phyloP scores from a whole-genome alignment of 805 yeast species.

The Deakozyma indianensis region DNA sequence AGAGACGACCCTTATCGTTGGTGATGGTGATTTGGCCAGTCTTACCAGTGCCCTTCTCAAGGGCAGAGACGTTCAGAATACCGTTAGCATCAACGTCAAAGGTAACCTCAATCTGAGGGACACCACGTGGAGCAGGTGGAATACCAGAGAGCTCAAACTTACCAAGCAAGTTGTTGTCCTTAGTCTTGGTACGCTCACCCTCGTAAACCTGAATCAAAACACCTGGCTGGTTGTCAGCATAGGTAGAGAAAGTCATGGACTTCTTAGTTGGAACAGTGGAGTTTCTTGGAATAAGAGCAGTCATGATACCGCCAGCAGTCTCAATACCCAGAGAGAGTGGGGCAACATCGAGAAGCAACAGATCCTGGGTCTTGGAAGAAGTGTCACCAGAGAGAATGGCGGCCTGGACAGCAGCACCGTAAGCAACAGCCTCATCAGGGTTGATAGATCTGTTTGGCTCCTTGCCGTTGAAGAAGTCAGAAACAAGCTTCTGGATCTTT shows the following conservation, averaged over 20 bases:
- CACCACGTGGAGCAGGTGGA: constrained; percentile 99
- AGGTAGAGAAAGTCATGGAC: constrained; percentile 92
- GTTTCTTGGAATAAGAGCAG: constrained; percentile 96
- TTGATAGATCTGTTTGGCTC: constrained; percentile 93
- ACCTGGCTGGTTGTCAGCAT: constrained; percentile 98
- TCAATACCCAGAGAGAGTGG: constrained; percentile 96
- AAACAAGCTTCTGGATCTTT: constrained; percentile 86
- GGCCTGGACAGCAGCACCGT: constrained; percentile 98
- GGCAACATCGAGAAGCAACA: constrained; percentile 89
- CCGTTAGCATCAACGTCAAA: constrained; percentile 96
- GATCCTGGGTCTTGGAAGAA: constrained; percentile 90
- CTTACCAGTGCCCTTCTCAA: constrained; percentile 98
- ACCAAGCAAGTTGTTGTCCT: constrained; percentile 93
- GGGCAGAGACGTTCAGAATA: constrained; percentile 88
- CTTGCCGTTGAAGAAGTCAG: constrained; percentile 95
- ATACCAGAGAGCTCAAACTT: constrained; percentile 93
- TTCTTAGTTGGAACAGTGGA: constrained; percentile 95
- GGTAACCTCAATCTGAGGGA: constrained; percentile 95
- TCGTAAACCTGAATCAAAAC: constrained; percentile 93
- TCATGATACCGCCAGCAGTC: constrained; percentile 99
- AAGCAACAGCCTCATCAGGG: constrained; percentile 99
- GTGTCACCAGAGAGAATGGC: constrained; percentile 94
- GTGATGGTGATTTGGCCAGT: constrained; percentile 93
- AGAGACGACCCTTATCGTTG: constrained; percentile 96
- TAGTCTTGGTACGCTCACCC: constrained; percentile 96